Evolutionary conservation across 139 green algal genomes (phyloP).

Genomic region (Chlamydomonas sp.): DNA sequence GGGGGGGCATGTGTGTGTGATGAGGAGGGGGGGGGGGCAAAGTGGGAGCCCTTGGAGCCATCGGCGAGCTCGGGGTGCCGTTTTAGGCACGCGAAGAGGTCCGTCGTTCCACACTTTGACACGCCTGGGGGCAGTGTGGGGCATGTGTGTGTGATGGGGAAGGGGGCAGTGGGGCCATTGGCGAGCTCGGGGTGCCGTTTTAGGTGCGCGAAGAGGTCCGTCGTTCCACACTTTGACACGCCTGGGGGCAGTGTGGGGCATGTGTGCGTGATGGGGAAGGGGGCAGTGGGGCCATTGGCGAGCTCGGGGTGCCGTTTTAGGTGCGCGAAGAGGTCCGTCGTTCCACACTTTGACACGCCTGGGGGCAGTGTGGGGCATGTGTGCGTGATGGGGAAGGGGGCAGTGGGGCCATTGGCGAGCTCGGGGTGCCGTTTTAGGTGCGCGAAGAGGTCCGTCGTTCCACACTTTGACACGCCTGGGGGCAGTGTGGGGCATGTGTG

Average conservation of each 20-base stretch:
- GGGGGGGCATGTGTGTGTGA: too few species aligned
- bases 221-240: constrained; percentile 45
- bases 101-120: constrained; percentile 45
- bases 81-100: constrained; percentile 36
- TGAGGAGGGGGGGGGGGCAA: too few species aligned
- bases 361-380: not conserved
- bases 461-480: constrained; percentile 41
- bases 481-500: too few species aligned
- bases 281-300: too few species aligned
- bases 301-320: constrained; percentile 35
- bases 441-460: constrained; percentile 50
- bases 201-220: constrained; percentile 40
- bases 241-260: too few species aligned
- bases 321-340: constrained; percentile 46
- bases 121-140: constrained; percentile 8
- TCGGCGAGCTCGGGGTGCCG: constrained; percentile 27
- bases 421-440: constrained; percentile 34
- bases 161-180: constrained; percentile 24
- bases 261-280: too few species aligned
- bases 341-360: constrained; percentile 47
- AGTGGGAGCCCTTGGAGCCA: constrained; percentile 39
- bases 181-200: constrained; percentile 24
- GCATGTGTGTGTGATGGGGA: not conserved
- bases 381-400: too few species aligned
- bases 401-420: constrained; percentile 32